Conservation (phyloP, 352 stramenopile species). For the Pythium brachiatum region DNA sequence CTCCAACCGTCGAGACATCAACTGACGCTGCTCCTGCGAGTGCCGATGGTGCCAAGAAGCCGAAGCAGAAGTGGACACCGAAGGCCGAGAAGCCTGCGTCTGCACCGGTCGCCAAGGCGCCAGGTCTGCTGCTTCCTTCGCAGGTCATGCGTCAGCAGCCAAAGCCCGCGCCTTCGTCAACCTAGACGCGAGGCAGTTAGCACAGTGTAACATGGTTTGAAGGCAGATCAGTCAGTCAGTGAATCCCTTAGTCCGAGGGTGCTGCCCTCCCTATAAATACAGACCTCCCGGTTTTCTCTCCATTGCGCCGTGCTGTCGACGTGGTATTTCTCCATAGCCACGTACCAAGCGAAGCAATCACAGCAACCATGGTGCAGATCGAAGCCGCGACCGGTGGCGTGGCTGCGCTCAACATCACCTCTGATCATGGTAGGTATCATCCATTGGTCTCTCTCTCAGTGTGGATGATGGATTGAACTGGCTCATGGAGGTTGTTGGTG, state of each 20-base stretch:
- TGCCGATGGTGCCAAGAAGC: slow-evolving; percentile 3
- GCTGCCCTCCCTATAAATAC: slow-evolving; percentile 23
- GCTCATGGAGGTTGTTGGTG: background rate
- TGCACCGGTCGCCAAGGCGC: slow-evolving; percentile 2
- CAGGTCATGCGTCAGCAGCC: slow-evolving; percentile 26
- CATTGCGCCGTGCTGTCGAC: too few species aligned
- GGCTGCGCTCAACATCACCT: slow-evolving; percentile 7
- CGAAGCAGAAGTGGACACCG: slow-evolving; percentile 20
- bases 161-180: slow-evolving; percentile 14
- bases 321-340: background rate
- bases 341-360: background rate
- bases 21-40: background rate
- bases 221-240: background rate
- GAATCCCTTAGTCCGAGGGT: too few species aligned
- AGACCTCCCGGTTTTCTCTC: background rate
- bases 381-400: background rate
- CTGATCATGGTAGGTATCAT: slow-evolving; percentile 16
- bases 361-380: slow-evolving; percentile 12
- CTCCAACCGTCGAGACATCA: background rate
- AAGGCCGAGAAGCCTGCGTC: slow-evolving; percentile 12
- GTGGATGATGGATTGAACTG: background rate
- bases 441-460: background rate
- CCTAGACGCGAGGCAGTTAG: background rate
- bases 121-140: slow-evolving; percentile 19
- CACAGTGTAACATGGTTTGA: background rate